Evolutionary conservation across 23 red algal species (phyloP), one percentile per base, ranked within the genome.

Genomic region (Gracilaria gracilis): DNA sequence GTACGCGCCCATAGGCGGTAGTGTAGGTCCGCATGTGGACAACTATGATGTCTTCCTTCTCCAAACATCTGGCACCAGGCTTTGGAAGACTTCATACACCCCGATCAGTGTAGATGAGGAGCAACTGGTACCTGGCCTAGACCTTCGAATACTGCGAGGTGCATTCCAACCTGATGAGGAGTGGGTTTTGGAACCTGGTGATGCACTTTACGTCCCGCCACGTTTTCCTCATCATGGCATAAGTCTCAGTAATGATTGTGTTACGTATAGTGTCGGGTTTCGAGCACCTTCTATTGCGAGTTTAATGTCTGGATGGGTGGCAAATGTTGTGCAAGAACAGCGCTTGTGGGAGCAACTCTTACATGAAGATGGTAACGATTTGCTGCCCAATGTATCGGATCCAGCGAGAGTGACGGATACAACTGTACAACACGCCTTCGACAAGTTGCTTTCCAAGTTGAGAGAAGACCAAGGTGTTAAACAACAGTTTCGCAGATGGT

Each of bases 11-110:
- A 48, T 8, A 27, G 91, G 91, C 20, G 96, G 96, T 65, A 83
- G 91, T 65, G 91, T 98, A 24, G 96, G 96, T 37, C 96, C 96
- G 13, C 96, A 98, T 87, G 86, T 98, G 12, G 96, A 98, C 88
- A 94, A 91, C 44, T 98, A 95, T 82, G 96, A 98, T 51, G 96
- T 98, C 4, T 98, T 98, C 54, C 87, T 98, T 27, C 67, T 98
- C 29, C 91, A 94, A 54, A 80, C 48, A 34, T 48, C 76, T 49
- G 96, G 96, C 19, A 69, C n/a, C 14, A 85, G 96, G n/a, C 53
- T 80, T 21, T 98, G 96, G 96, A 80, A 62, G 20, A 78, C 82
- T 4, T 32, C 72, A n/a, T 86, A 87, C 58, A 54, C 54, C 36
- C 91, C 91, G 27, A 81, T 98, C 24, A 61, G 65, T 25, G 42